A percentile compares a stretch with the other conserved stretches of the same genome.
Evolutionary conservation across 1,139 yeast species (phyloP).

Genomic region (Torulaspora pretoriensis): DNA sequence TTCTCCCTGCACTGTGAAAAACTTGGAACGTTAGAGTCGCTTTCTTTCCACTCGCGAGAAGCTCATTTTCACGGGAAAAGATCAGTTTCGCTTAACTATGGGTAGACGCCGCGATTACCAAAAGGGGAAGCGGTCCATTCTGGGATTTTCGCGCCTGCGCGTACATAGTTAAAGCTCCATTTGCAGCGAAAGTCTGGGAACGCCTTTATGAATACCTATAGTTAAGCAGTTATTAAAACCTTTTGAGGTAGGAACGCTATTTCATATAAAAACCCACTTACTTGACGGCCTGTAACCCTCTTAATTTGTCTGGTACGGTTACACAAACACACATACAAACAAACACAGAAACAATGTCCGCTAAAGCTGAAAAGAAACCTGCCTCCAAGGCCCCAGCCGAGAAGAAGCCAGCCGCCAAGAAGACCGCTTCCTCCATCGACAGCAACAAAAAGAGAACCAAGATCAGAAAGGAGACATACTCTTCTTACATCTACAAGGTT

Average conservation of each 20-base stretch:
- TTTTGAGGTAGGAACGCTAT: not conserved
- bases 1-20: constrained; percentile 26
- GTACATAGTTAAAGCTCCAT: not conserved
- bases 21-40: constrained; percentile 27
- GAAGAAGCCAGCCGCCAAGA: constrained; percentile 96
- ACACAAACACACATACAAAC: constrained; percentile 6
- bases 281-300: not conserved
- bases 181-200: constrained; percentile 12
- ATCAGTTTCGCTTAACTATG: constrained; percentile 53
- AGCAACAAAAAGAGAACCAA: constrained; percentile 92
- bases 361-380: constrained; percentile 97
- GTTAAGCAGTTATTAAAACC: not conserved
- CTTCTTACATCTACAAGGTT: constrained; percentile 97
- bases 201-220: constrained; percentile 3
- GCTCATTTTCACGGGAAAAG: constrained; percentile 52
- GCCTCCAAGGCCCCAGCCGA: constrained; percentile 99
- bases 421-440: constrained; percentile 69
- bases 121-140: constrained; percentile 47
- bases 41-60: constrained; percentile 28
- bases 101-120: constrained; percentile 48
- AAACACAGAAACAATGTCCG: constrained; percentile 58
- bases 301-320: not conserved
- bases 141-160: constrained; percentile 18
- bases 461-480: constrained; percentile 98
- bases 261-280: constrained; percentile 7